Evolutionary conservation across 495 filamentous ascomycete species (phyloP).

Genomic region (Cairneyella variabilis): DNA sequence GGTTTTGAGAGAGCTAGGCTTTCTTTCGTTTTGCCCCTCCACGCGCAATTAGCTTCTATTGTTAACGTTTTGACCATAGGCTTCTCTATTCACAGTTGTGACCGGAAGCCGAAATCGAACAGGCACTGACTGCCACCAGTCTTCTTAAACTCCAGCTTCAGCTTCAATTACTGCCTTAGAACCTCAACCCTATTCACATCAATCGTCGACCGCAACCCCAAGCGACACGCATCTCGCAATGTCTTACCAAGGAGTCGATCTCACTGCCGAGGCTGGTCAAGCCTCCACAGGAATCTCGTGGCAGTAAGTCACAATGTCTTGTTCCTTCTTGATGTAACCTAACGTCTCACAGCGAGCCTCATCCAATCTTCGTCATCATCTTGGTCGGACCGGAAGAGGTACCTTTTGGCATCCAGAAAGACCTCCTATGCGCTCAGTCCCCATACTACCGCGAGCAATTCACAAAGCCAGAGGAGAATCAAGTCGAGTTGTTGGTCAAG

Average conservation of each 20-base stretch:
- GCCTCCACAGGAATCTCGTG: constrained; percentile 19
- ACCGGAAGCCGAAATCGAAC: too few species aligned
- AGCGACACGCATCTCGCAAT: too few species aligned
- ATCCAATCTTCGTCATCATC: constrained; percentile 48
- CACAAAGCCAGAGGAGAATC: constrained; percentile 27
- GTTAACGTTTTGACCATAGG: too few species aligned
- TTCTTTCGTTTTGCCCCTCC: too few species aligned
- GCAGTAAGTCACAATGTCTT: constrained; percentile 17
- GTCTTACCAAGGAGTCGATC: constrained; percentile 20
- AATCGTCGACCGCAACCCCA: too few species aligned
- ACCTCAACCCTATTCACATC: too few species aligned
- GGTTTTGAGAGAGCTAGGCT: too few species aligned
- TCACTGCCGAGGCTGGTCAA: constrained; percentile 20
- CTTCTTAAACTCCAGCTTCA: too few species aligned
- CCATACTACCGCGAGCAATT: constrained; percentile 41
- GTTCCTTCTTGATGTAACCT: not conserved
- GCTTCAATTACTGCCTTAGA: too few species aligned
- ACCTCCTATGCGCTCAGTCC: constrained; percentile 48
- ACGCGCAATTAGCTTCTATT: too few species aligned
- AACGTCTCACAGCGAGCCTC: constrained; percentile 37
- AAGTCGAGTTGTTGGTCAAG: constrained; percentile 42
- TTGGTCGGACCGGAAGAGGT: constrained; percentile 44
- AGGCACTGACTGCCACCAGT: too few species aligned
- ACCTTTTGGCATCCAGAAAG: constrained; percentile 52
- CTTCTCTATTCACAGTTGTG: too few species aligned